A percentile compares a stretch with the other conserved stretches of the same genome.
Evolutionary conservation across 2,329 filamentous ascomycete genomes (phyloP).

Genomic region (Plenodomus biglobosus): DNA sequence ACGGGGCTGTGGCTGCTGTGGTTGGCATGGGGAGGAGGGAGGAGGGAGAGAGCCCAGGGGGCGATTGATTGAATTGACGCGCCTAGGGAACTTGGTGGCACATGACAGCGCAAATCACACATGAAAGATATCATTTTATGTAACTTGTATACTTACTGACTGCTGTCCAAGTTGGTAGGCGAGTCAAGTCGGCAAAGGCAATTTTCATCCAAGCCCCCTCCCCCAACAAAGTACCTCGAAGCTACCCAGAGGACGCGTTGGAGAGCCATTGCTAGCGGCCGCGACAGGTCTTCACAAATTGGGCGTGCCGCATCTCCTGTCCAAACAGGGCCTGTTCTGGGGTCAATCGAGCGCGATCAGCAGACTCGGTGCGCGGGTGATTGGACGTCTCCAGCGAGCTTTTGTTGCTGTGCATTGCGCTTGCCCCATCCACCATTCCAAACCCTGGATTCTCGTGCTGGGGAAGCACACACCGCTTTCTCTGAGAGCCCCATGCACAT

Average conservation of each 20-base stretch:
- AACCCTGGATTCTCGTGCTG: conserved; percentile 28
- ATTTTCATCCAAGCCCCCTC: conserved; percentile 8
- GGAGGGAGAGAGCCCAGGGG: no score
- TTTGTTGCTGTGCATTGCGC: conserved; percentile 15
- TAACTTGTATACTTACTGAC: no score
- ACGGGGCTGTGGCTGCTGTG: not conserved
- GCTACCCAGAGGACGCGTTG: no score
- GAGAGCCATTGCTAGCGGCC: conserved; percentile 22
- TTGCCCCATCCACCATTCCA: conserved; percentile 24
- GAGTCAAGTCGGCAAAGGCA: no score
- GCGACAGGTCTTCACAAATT: conserved; percentile 27
- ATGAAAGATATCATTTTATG: no score
- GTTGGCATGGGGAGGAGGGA: not conserved
- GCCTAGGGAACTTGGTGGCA: no score
- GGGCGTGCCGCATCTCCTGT: not conserved
- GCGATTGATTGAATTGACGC: no score
- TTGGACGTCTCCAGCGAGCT: not conserved
- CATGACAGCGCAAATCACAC: no score
- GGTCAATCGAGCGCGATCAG: conserved; percentile 5
- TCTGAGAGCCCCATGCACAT: conserved; percentile 30
- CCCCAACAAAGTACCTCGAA: conserved; percentile 20
- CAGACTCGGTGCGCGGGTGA: not conserved
- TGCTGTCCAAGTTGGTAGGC: no score
- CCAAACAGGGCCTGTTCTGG: not conserved
- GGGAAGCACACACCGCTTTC: conserved; percentile 32